Evolutionary conservation across 1,284 basidiomycete species (phyloP).

Genomic region (Tylopilus orsonianus): DNA sequence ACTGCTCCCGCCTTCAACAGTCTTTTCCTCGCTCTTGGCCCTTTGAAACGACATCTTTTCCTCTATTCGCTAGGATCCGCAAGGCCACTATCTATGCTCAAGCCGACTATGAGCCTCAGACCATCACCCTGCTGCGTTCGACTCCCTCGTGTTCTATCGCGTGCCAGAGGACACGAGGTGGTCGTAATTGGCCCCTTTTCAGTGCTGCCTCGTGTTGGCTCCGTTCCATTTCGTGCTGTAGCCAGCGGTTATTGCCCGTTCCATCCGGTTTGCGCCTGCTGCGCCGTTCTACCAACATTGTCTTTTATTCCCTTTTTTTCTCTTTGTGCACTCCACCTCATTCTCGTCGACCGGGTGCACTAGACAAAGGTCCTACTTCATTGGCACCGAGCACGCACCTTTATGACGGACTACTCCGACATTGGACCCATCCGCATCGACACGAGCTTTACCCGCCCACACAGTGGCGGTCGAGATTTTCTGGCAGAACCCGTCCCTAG

Average conservation of each 20-base stretch:
- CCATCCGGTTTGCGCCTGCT: constrained; percentile 29
- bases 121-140: neutral
- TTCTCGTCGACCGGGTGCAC: constrained; percentile 3
- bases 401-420: constrained; percentile 29
- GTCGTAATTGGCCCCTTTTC: constrained; percentile 22
- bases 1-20: no score
- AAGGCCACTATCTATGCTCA: neutral
- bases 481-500: constrained; percentile 23
- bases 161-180: constrained; percentile 15
- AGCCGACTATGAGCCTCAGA: no score
- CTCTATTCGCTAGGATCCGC: neutral
- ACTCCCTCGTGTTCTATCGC: constrained; percentile 15
- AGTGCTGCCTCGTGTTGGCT: constrained; percentile 28
- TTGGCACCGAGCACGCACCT: neutral
- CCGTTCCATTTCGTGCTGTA: constrained; percentile 22
- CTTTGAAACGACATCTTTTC: neutral
- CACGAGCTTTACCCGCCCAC: constrained; percentile 30
- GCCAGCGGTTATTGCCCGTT: constrained; percentile 18
- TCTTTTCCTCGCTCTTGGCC: neutral
- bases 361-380: neutral
- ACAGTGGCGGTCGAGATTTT: constrained; percentile 30
- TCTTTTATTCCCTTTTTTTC: neutral
- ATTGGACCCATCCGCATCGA: constrained; percentile 29
- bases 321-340: neutral
- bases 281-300: constrained; percentile 12